Evolutionary conservation across 805 yeast species (phyloP).

Genomic region (Cyberlindnera subsufficiens): DNA sequence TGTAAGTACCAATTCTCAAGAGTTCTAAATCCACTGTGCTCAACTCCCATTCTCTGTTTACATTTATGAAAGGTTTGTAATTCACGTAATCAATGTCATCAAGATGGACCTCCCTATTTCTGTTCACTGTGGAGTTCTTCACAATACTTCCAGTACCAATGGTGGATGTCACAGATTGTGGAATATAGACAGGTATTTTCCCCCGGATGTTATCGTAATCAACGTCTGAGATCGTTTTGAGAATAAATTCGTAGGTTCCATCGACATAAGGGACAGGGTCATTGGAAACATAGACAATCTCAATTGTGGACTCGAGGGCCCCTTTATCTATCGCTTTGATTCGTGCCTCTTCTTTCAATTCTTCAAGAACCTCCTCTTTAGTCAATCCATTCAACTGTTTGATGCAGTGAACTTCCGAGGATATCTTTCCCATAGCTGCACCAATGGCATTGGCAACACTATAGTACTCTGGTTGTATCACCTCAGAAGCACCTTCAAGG

Average conservation of each 20-base stretch:
- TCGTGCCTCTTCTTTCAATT: conserved; percentile 18
- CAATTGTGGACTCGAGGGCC: conserved; percentile 19
- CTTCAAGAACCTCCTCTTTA: conserved; percentile 17
- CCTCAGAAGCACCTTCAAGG: conserved; percentile 36
- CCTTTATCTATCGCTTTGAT: conserved; percentile 22
- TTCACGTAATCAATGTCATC: conserved; percentile 21
- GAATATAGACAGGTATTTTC: conserved; percentile 31
- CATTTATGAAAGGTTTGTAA: conserved; percentile 14
- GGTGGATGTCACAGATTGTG: conserved; percentile 1
- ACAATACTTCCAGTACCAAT: conserved; percentile 2
- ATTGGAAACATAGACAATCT: conserved; percentile 21
- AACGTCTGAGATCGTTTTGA: conserved; percentile 19
- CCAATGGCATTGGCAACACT: conserved; percentile 47
- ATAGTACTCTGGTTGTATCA: conserved; percentile 35
- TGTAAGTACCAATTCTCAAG: conserved; percentile 38
- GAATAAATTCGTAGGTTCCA: conserved; percentile 18
- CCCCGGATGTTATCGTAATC: conserved; percentile 20
- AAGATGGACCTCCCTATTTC: background rate
- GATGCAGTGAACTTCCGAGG: conserved; percentile 16
- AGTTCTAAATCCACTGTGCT: conserved; percentile 31
- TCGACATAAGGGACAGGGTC: conserved; percentile 29
- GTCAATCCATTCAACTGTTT: conserved; percentile 2
- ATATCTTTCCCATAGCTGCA: conserved; percentile 41
- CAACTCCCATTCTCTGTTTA: conserved; percentile 21
- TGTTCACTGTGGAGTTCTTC: conserved; percentile 4